Base-by-base conservation (phyloP, 768 basidiomycete genomes). In the Boletus vinaceobasis region DNA sequence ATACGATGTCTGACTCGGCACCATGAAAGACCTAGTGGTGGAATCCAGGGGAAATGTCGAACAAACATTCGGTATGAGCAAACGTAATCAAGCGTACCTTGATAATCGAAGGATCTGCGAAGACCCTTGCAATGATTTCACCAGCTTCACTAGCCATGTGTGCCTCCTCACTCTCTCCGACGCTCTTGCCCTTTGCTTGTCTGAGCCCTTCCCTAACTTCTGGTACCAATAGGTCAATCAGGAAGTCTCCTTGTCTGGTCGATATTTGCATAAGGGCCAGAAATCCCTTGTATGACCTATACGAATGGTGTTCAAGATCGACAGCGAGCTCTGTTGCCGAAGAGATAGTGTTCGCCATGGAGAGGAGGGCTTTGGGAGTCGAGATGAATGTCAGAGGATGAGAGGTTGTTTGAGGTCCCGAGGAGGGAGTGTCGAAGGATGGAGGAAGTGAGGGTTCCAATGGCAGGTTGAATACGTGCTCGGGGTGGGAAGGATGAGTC, bases 201-300 rank as follows among this genome's bases (percentile, higher is more conserved):
- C 82, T 82, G 47, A 96, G 73, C 59, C 88, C 86, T 7, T 87
- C 84, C 52, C 94, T 75, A 23, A 98, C 68, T 19, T 68, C 66
- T 11, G 69, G 69, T 5, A 77, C 78, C 27, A 98, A 73, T 0
- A 88, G 74, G 68, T 99, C 96, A 3, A 99, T 79, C 15, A 99
- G 78, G 74, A 85, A 99, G 67, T 99, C 96, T 56, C 83, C 79
- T 7, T 85, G 79, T 50, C 93, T 74, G 9, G 90, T 93, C 61
- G 89, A 90, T 56, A 95, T 80, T 69, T 96, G 93, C 85, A 98
- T 96, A 52, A 99, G 74, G 65, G 94, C 97, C 26, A 97, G 78
- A 63, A 98, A 93, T 2, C 97, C 96, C 11, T 72, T 70, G 67
- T 88, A 98, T 5, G 87, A 85, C 36, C 94, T 80, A 62, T 88